Conservation (phyloP, 192 early-diverging fungal species). For the Gigaspora rosea region DNA sequence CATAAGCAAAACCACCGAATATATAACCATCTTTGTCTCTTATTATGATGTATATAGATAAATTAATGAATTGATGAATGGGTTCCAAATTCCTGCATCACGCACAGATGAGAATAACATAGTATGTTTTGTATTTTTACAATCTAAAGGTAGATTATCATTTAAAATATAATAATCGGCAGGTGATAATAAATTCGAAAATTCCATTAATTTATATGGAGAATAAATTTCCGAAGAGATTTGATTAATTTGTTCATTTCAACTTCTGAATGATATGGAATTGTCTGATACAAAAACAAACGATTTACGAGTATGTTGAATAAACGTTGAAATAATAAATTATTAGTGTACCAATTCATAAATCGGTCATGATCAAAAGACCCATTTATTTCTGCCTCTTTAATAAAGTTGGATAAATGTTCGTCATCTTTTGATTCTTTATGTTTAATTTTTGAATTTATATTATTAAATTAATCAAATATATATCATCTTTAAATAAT, state of each 20-base stretch:
- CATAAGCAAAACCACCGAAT: constrained; percentile 72
- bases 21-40: constrained; percentile 56
- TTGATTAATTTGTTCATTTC: not conserved
- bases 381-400: not conserved
- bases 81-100: constrained; percentile 53
- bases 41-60: constrained; percentile 49
- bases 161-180: constrained; percentile 24
- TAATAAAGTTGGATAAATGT: not conserved
- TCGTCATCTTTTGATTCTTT: constrained; percentile 2
- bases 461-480: constrained; percentile 16
- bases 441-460: not conserved
- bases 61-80: constrained; percentile 46
- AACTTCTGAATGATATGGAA: not conserved
- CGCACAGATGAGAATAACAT: constrained; percentile 50
- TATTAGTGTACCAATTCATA: constrained; percentile 24
- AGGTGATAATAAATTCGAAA: constrained; percentile 12
- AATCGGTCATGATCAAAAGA: constrained; percentile 1
- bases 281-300: not conserved
- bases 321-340: constrained; percentile 20
- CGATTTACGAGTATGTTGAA: not conserved
- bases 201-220: constrained; percentile 1
- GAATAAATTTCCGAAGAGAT: constrained; percentile 4
- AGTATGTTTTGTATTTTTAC: constrained; percentile 34
- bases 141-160: constrained; percentile 21
- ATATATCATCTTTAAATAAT: not conserved